Evolutionary conservation across 306 rosid species (phyloP), one percentile per base, ranked within the genome.

Genomic region (Prunus dulcis): DNA sequence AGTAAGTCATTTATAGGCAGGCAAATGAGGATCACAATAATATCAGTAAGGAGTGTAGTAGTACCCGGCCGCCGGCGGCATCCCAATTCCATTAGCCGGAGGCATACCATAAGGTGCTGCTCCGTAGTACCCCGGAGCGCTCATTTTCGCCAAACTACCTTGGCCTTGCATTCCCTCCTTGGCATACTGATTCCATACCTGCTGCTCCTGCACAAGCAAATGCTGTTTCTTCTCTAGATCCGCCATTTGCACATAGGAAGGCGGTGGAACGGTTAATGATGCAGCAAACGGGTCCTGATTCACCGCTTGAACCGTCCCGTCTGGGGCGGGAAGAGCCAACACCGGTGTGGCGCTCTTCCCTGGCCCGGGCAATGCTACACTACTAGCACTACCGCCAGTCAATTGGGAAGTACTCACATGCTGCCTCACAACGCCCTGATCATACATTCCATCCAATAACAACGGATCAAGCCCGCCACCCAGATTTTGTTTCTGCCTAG

Each of bases 301-400:
- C n/a, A 90, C 86, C 8, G 96, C 69, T 83, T 86, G 88, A 41
- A 95, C 96, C 1, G 97, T 81, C 71, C 99, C 99, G 73, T 92
- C 99, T 2, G 99, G 99, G 3, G 99, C 99, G 0, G 99, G 99
- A 66, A 95, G 97, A 77, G 99, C 99, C 84, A 95, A 84, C 52
- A 95, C 88, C 1, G 93, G 96, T 8, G 99, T 84, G 11, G 89
- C 75, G 30, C 69, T 86, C 83, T 86, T 92, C 67, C 98, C 98
- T 0, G 90, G 85, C 56, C 89, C 91, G 0, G 97, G 96, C 88
- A 95, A 83, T 11, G 97, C 99, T 72, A 95, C 99, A 69, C 99
- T 95, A 80, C 99, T 95, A 64, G 99, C 91, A 74, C 99, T 95
- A 30, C 99, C 99, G 41, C 99, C 97, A 14, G 89, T 88, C 80